Conservation (phyloP, 73 alveolate species). For the Uronychia binucleata region DNA sequence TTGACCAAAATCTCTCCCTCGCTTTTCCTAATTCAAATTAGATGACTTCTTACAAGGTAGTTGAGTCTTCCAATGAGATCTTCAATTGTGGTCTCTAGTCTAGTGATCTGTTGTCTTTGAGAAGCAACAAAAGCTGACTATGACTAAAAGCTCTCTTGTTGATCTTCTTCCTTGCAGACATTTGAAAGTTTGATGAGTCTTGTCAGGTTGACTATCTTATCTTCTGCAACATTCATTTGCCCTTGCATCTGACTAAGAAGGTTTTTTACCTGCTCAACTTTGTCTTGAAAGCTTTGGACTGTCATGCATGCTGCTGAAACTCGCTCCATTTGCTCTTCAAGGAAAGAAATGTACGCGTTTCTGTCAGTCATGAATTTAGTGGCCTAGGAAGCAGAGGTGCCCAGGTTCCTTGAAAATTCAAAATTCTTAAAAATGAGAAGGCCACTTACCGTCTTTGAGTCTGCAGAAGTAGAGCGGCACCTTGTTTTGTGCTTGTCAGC, state of each 20-base stretch:
- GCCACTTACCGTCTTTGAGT: slow-evolving; percentile 6
- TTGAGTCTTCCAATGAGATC: background rate
- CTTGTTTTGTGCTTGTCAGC: slow-evolving; percentile 35
- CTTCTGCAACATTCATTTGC: background rate
- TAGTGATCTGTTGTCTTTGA: background rate
- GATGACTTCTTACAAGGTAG: background rate
- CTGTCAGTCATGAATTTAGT: slow-evolving; percentile 51
- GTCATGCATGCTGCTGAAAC: slow-evolving; percentile 36
- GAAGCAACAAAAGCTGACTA: background rate
- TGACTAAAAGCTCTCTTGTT: background rate
- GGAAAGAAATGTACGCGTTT: slow-evolving; percentile 49
- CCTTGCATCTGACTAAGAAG: background rate
- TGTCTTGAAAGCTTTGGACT: background rate
- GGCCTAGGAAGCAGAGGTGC: background rate
- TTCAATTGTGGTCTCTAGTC: background rate
- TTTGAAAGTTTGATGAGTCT: background rate
- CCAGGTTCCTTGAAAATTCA: slow-evolving; percentile 8
- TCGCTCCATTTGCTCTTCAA: slow-evolving; percentile 56
- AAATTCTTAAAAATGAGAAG: background rate
- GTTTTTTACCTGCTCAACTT: background rate
- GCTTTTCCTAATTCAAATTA: background rate
- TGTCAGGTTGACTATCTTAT: background rate
- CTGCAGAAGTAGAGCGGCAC: slow-evolving; percentile 27
- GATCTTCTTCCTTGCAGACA: background rate
- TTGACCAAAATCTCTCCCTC: background rate